A percentile compares a stretch with the other conserved stretches of the same genome.
Evolutionary conservation across 2,329 filamentous ascomycete species (phyloP).

Genomic region (Blastomyces emzantsi): DNA sequence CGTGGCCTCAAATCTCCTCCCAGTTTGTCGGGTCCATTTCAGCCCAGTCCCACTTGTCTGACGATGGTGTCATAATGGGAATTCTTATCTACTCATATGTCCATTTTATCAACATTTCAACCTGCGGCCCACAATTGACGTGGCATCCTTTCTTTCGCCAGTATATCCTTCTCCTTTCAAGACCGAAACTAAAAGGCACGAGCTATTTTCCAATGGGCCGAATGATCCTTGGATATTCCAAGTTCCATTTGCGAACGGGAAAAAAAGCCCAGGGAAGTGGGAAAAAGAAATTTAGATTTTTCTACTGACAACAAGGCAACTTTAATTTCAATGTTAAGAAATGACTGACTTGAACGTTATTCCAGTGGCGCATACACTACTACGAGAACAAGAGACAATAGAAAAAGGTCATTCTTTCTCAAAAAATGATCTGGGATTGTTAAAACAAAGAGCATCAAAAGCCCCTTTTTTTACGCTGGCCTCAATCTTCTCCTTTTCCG

Average conservation of each 20-base stretch:
- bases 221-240: neutral
- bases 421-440: neutral
- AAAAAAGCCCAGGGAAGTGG: neutral
- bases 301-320: neutral
- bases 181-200: neutral
- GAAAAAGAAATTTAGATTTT: neutral
- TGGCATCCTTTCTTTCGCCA: neutral
- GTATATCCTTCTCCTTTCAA: neutral
- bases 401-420: neutral
- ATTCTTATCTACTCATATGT: neutral
- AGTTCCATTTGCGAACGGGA: neutral
- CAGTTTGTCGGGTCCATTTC: slow-evolving; percentile 10
- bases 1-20: slow-evolving; percentile 4
- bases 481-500: neutral
- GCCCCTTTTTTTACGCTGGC: neutral
- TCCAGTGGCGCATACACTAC: neutral
- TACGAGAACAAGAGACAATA: neutral
- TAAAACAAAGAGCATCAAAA: neutral
- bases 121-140: slow-evolving; percentile 6
- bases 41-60: neutral
- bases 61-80: neutral
- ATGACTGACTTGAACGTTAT: neutral
- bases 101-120: neutral
- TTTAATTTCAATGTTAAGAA: neutral
- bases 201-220: neutral